phyloP scores from a whole-genome alignment of 129 eudicot species.

The Calendula officinalis region DNA sequence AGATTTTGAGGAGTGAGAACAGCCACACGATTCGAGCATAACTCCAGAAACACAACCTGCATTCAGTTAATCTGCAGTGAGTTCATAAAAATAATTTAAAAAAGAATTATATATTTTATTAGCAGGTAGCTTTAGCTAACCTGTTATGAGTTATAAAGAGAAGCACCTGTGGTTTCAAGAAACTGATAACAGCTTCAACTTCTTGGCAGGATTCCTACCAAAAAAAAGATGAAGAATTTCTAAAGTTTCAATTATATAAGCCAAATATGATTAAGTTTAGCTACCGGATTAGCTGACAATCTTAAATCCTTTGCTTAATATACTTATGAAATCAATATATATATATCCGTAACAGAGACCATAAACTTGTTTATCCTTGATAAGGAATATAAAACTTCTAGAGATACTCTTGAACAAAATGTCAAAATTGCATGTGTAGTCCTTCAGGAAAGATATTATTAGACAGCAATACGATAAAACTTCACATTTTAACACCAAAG shows the following conservation, averaged over 20 bases:
- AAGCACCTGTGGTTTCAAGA: conserved; percentile 87
- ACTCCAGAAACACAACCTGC: conserved; percentile 94
- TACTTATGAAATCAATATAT: not conserved
- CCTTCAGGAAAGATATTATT: conserved; percentile 5
- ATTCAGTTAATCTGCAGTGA: conserved; percentile 19
- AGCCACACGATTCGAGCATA: conserved; percentile 80
- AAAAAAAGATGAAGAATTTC: conserved; percentile 1
- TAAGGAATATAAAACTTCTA: not conserved
- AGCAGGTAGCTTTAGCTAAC: too few relatives aligned
- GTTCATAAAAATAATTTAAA: not conserved
- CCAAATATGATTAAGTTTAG: not conserved
- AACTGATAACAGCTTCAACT: conserved; percentile 86
- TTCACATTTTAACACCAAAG: conserved; percentile 5
- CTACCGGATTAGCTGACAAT: not conserved
- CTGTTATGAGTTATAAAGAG: conserved; percentile 26
- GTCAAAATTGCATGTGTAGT: not conserved
- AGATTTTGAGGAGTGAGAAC: conserved; percentile 74
- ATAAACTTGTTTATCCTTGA: not conserved
- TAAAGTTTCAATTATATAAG: not conserved
- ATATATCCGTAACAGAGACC: not conserved
- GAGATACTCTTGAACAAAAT: not conserved
- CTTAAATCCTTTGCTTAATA: not conserved
- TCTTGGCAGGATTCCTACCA: conserved; percentile 90
- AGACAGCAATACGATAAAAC: not conserved
- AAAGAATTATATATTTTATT: too few relatives aligned